A percentile compares a stretch with the other conserved stretches of the same genome.
Evolutionary conservation across 306 rosid genomes (phyloP).

Genomic region (Gillenia trifoliata): DNA sequence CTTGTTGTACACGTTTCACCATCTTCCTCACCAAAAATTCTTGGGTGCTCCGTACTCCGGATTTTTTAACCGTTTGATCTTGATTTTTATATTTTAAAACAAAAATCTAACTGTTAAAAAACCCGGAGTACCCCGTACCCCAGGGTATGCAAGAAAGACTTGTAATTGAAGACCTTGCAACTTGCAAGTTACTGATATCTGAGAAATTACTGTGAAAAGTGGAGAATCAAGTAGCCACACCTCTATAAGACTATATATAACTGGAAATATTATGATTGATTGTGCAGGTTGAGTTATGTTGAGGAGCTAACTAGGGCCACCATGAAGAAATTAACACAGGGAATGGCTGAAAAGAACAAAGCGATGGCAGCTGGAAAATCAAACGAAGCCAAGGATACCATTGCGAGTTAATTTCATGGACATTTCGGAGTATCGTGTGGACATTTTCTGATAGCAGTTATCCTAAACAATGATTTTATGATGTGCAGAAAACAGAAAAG

Average conservation of each 20-base stretch:
- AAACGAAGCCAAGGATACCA: constrained; percentile 74
- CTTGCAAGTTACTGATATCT: neutral
- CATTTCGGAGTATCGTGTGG: constrained; percentile 11
- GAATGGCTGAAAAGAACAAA: constrained; percentile 90
- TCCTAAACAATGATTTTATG: constrained; percentile 2
- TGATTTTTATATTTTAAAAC: no score
- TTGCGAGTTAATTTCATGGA: constrained; percentile 51
- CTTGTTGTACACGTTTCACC: constrained; percentile 89
- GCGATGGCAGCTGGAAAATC: constrained; percentile 93
- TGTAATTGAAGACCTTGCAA: no score
- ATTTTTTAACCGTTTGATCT: no score
- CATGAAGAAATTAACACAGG: constrained; percentile 92
- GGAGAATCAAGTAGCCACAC: neutral
- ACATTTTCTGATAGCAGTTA: neutral
- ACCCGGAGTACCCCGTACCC: no score
- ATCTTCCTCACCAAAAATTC: constrained; percentile 91
- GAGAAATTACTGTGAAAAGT: neutral
- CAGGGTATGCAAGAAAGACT: no score
- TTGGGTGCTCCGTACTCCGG: no score
- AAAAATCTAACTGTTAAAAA: no score
- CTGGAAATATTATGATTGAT: neutral
- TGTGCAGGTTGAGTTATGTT: constrained; percentile 67
- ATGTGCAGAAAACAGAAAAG: constrained; percentile 78
- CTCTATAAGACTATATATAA: neutral
- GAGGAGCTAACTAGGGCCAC: constrained; percentile 93